Percentiles rank a stretch among this genome's conserved stretches.
These are phyloP conservation scores for Pseudonitzschia pungens DNA, from an alignment of 108 stramenopile genomes.

Conservation along the genomic window DNA sequence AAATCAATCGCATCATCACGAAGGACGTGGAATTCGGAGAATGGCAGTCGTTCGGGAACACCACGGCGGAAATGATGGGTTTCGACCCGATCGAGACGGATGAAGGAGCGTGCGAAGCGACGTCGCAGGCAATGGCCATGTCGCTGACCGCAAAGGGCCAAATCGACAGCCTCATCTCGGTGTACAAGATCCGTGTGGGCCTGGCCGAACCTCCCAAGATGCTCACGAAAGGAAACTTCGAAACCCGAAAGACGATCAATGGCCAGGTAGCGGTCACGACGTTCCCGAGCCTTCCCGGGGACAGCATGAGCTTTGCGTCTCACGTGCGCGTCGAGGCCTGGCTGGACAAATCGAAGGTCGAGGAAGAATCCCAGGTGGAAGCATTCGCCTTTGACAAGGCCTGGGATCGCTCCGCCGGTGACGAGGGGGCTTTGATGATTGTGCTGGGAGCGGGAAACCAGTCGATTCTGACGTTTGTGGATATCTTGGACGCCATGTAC, in stretches of 20 bases:
- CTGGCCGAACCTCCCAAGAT: background rate
- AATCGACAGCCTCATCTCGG: background rate
- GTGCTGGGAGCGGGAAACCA: slow-evolving; percentile 46
- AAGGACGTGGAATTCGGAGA: background rate
- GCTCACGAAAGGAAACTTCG: slow-evolving; percentile 17
- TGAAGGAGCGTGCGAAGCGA: slow-evolving; percentile 13
- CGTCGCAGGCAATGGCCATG: background rate
- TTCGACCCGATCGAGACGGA: background rate
- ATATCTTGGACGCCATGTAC: slow-evolving; percentile 34
- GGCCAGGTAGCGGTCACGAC: slow-evolving; percentile 25
- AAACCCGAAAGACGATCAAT: slow-evolving; percentile 20
- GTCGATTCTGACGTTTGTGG: slow-evolving; percentile 17
- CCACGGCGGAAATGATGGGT: slow-evolving; percentile 15
- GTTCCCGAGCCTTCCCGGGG: slow-evolving; percentile 9
- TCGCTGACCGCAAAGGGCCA: background rate
- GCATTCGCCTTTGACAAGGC: slow-evolving; percentile 5
- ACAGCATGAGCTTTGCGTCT: background rate
- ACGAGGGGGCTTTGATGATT: slow-evolving; percentile 20
- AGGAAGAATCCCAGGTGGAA: slow-evolving; percentile 13
- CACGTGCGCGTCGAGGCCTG: slow-evolving; percentile 12
- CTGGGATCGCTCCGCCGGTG: slow-evolving; percentile 3
- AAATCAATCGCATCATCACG: background rate
- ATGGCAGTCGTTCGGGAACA: background rate
- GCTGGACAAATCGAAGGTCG: slow-evolving; percentile 8
- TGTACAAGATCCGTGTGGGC: slow-evolving; percentile 3